These are phyloP conservation scores for Lantana camara DNA, from an alignment of 257 asterid species.

Conservation along the genomic window DNA sequence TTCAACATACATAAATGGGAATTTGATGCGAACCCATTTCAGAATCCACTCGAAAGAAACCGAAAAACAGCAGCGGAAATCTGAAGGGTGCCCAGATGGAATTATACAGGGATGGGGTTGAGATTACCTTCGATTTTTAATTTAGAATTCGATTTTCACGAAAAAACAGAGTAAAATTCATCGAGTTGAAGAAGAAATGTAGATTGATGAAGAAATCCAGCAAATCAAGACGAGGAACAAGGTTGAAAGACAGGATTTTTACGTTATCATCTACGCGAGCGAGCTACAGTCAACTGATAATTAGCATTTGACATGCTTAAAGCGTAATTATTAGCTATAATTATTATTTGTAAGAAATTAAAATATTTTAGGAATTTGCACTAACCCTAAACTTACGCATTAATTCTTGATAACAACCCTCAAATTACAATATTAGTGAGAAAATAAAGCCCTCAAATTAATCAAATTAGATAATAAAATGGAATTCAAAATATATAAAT, in stretches of 20 bases:
- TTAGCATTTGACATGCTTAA: background rate
- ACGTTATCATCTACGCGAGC: slow-evolving; percentile 14
- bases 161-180: background rate
- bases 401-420: too few species aligned
- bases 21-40: background rate
- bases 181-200: background rate
- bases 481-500: too few species aligned
- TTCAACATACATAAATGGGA: background rate
- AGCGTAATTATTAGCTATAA: background rate
- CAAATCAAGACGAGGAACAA: slow-evolving; percentile 19
- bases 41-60: slow-evolving; percentile 12
- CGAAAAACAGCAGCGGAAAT: slow-evolving; percentile 5
- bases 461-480: too few species aligned
- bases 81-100: slow-evolving; percentile 16
- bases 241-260: slow-evolving; percentile 19
- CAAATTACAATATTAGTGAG: too few species aligned
- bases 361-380: too few species aligned
- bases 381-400: too few species aligned
- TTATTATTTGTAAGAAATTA: too few species aligned
- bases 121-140: slow-evolving; percentile 16
- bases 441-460: too few species aligned
- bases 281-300: slow-evolving; percentile 16
- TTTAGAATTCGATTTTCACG: slow-evolving; percentile 12
- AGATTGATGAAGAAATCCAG: background rate
- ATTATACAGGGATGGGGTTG: background rate